These are phyloP conservation scores for Actinidia arguta DNA, from an alignment of 179 eudicot species.

Conservation along the genomic window DNA sequence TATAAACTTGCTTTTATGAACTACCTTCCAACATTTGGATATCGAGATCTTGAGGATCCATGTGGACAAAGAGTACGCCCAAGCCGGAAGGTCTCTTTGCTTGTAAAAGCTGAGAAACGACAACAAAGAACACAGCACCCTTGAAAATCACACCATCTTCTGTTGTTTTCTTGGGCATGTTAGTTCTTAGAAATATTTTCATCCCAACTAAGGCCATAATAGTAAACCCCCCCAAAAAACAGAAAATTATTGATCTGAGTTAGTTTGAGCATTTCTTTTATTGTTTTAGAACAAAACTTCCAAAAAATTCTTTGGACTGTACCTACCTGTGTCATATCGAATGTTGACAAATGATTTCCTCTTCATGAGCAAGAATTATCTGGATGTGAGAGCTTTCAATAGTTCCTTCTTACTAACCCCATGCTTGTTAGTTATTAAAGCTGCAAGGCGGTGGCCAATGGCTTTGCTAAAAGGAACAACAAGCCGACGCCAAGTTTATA, in stretches of 20 bases:
- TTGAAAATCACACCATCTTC: conserved; percentile 37
- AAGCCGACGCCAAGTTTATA: conserved; percentile 19
- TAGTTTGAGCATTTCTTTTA: background rate
- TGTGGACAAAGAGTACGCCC: conserved; percentile 48
- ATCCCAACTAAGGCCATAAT: conserved; percentile 33
- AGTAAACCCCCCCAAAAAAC: conserved; percentile 35
- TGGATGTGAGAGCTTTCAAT: conserved; percentile 30
- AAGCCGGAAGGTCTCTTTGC: conserved; percentile 55
- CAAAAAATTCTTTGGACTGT: background rate
- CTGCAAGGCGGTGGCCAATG: conserved; percentile 35
- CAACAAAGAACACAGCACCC: conserved; percentile 46
- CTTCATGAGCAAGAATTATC: conserved; percentile 48
- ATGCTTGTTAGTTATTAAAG: conserved; percentile 30
- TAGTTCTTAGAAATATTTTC: conserved; percentile 42
- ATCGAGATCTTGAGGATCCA: conserved; percentile 51
- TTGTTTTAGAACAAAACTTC: background rate
- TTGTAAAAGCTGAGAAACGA: conserved; percentile 48
- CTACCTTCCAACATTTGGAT: conserved; percentile 44
- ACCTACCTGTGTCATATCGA: conserved; percentile 30
- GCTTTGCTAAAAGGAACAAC: conserved; percentile 31
- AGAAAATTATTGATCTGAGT: background rate
- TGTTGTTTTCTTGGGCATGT: conserved; percentile 34
- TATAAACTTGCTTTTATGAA: background rate
- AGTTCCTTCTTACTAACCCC: conserved; percentile 32
- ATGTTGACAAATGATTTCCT: conserved; percentile 47